These are phyloP conservation scores for Fusarium lateritium DNA, from an alignment of 2,329 filamentous ascomycete genomes.

Conservation along the genomic window DNA sequence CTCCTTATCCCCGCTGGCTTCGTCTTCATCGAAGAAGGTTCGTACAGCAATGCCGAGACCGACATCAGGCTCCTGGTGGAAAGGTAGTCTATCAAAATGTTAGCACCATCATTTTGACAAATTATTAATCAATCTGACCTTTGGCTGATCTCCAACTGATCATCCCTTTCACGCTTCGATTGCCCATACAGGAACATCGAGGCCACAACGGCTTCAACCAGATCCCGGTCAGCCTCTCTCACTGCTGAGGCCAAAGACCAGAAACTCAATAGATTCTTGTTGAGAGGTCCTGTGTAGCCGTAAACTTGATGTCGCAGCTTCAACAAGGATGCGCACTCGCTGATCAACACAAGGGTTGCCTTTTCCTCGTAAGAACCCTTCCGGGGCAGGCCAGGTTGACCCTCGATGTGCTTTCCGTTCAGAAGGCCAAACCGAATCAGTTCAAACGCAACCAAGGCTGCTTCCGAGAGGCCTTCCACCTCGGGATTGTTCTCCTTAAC, in stretches of 20 bases:
- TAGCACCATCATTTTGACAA: conserved; percentile 7
- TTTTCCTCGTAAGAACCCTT: conserved; percentile 79
- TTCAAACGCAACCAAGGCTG: conserved; percentile 87
- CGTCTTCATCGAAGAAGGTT: conserved; percentile 82
- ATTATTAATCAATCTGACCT: conserved; percentile 66
- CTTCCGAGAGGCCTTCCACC: conserved; percentile 75
- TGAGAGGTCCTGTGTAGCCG: conserved; percentile 94
- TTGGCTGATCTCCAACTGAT: conserved; percentile 78
- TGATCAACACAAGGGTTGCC: conserved; percentile 83
- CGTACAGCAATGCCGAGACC: conserved; percentile 85
- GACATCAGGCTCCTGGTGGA: conserved; percentile 79
- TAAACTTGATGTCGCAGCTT: conserved; percentile 86
- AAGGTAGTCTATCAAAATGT: conserved; percentile 69
- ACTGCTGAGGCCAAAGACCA: conserved; percentile 86
- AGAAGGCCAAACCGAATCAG: conserved; percentile 85
- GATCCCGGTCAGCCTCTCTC: conserved; percentile 82
- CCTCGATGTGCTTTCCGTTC: conserved; percentile 75
- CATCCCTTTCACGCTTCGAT: conserved; percentile 77
- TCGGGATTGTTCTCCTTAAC: conserved; percentile 62
- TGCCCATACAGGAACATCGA: conserved; percentile 87
- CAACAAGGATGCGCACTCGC: conserved; percentile 86
- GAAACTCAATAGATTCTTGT: conserved; percentile 89
- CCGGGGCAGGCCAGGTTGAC: conserved; percentile 69
- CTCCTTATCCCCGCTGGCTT: conserved; percentile 68
- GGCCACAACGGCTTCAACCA: conserved; percentile 85